Evolutionary conservation across 1,284 basidiomycete genomes (phyloP), one percentile per base, ranked within the genome.

Genomic region (Trametes versicolor): DNA sequence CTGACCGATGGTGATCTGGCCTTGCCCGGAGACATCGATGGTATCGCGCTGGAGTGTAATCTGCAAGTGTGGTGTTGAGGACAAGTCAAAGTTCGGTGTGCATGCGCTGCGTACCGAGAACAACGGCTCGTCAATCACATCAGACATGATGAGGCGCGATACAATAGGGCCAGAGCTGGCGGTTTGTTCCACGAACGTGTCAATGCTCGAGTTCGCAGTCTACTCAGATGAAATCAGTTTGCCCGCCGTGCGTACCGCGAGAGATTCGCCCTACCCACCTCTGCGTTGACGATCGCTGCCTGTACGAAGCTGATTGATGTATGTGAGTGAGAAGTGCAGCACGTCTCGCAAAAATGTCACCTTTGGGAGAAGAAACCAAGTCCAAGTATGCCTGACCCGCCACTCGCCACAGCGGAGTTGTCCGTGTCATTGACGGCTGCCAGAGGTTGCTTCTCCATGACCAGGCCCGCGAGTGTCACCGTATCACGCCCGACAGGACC

Each of bases 121-220:
- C 76, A 86, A 80, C 2, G 85, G 83, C 56, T 77, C 72, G 50
- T 81, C 78, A 32, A 86, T 74, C 41, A 77, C 71, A 32, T 77
- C 79, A 9, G 80, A 77, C 74, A 79, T 75, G 7, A 79, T 75
- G 45, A 87, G 76, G 17, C 85, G 79, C 9, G 83, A 74, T 1
- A 86, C 69, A 15, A 86, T 64, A 7, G 85, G 85, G 0, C 84
- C 84, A 64, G 80, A 75, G 4, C 74, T 69, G 21, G 76, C 70
- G 2, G 79, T 83, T 19, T 78, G 74, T 15, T 69, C 58, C 13
- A 86, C 65, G 64, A 84, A 83, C 25, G 77, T 72, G 63, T 85
- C 83, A 1, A 78, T 81, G n/a, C 62, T 50, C 5, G 69, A 70
- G 47, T n/a, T 32, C 13, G 9, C n/a, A 49, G 50, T 52, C 61